phyloP scores from a whole-genome alignment of 805 yeast genomes.

The Wickerhamiella brachini region DNA sequence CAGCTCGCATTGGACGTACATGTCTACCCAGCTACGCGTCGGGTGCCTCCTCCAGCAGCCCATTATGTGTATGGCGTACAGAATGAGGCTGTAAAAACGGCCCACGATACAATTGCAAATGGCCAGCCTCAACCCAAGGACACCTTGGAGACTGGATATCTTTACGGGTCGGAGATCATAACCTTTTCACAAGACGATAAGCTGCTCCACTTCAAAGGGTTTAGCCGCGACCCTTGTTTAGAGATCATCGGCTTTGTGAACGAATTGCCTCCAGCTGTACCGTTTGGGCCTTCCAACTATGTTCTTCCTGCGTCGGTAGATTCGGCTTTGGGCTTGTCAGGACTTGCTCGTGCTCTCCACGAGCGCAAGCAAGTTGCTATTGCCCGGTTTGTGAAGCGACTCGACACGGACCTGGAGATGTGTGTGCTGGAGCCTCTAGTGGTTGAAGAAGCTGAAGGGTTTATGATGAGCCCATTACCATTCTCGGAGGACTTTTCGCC shows the following conservation, averaged over 20 bases:
- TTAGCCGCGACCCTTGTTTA: not conserved
- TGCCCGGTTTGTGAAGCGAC: constrained; percentile 10
- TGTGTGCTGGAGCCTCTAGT: constrained; percentile 11
- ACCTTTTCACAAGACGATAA: constrained; percentile 1
- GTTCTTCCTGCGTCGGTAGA: constrained; percentile 1
- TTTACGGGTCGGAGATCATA: constrained; percentile 9
- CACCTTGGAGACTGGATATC: constrained; percentile 4
- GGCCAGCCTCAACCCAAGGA: not conserved
- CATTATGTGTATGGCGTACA: not conserved
- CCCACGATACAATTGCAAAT: not conserved
- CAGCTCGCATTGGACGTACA: not conserved
- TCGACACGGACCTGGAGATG: constrained; percentile 10
- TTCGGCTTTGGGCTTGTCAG: constrained; percentile 1
- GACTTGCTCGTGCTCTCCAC: constrained; percentile 7
- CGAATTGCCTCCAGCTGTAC: not conserved
- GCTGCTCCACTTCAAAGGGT: not conserved
- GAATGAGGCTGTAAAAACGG: not conserved
- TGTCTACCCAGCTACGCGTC: not conserved
- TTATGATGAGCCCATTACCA: constrained; percentile 12
- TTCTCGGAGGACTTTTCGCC: constrained; percentile 12
- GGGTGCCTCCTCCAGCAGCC: not conserved
- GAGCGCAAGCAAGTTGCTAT: constrained; percentile 10
- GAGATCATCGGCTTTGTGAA: constrained; percentile 7
- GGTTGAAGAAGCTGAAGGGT: not conserved
- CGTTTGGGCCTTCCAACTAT: constrained; percentile 3